These are phyloP conservation scores for Monilinia polystroma DNA, from an alignment of 2,329 filamentous ascomycete species.

Conservation along the genomic window DNA sequence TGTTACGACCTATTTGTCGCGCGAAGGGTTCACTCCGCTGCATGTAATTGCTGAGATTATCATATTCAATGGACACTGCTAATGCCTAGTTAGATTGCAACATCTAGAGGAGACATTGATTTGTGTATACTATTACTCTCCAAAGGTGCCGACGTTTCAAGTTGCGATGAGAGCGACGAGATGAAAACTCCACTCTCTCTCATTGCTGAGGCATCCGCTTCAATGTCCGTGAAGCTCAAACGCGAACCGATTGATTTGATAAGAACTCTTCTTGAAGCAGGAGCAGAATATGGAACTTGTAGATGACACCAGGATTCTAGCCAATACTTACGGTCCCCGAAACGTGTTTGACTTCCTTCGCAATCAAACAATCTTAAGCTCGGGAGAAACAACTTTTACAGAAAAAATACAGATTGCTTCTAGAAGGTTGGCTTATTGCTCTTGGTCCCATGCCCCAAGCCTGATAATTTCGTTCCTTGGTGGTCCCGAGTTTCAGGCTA, in stretches of 20 bases:
- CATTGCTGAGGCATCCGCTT: background rate
- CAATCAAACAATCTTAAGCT: background rate
- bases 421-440: background rate
- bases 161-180: background rate
- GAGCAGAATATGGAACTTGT: background rate
- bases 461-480: background rate
- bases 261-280: background rate
- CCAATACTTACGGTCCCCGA: background rate
- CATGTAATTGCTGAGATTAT: conserved; percentile 9
- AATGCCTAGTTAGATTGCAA: background rate
- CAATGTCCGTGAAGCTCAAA: background rate
- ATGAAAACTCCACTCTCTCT: background rate
- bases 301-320: background rate
- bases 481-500: background rate
- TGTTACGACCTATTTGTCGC: rapidly evolving
- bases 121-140: background rate
- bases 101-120: background rate
- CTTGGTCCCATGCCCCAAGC: background rate
- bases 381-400: background rate
- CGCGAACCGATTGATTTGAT: background rate
- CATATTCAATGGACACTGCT: background rate
- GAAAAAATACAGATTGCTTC: background rate
- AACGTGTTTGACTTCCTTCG: background rate
- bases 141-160: conserved; percentile 1
- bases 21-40: background rate